These are phyloP conservation scores for Dictyostelium discoideum DNA, from an alignment of 78 protist species.

Conservation along the genomic window DNA sequence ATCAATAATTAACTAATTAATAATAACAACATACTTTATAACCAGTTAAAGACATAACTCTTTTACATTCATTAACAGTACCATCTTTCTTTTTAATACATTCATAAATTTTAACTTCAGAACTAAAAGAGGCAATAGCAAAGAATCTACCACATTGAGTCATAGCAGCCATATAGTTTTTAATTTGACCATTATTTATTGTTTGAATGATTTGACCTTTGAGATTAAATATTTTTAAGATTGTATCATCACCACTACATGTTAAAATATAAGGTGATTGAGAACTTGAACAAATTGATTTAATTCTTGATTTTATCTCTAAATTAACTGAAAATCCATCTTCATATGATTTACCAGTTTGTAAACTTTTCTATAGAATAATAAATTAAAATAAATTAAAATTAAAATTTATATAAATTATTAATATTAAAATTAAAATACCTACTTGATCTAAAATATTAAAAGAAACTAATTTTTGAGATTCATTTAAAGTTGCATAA, in stretches of 20 bases:
- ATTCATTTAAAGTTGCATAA: conserved; percentile 44
- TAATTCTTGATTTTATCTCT: conserved; percentile 2
- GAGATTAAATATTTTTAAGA: conserved; percentile 18
- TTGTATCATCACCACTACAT: conserved; percentile 25
- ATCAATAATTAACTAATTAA: too few relatives aligned
- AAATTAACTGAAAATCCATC: conserved; percentile 1
- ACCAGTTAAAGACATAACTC: conserved; percentile 53
- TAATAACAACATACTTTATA: conserved; percentile 17
- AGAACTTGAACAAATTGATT: not conserved
- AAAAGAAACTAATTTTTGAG: conserved; percentile 11
- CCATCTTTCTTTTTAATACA: conserved; percentile 26
- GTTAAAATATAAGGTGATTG: conserved; percentile 37
- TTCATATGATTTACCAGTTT: conserved; percentile 39
- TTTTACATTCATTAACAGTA: conserved; percentile 32
- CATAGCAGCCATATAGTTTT: conserved; percentile 34
- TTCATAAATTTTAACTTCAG: conserved; percentile 61
- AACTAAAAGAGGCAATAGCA: conserved; percentile 30
- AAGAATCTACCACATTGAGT: conserved; percentile 39
- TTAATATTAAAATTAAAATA: not conserved
- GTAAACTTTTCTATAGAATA: not conserved
- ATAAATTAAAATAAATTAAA: not conserved
- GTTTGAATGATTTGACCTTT: conserved; percentile 43
- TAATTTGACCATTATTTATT: conserved; percentile 50
- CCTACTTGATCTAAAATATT: conserved; percentile 28
- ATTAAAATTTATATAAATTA: not conserved